Evolutionary conservation across 2,329 filamentous ascomycete species (phyloP).

Genomic region (Fusarium palustre): DNA sequence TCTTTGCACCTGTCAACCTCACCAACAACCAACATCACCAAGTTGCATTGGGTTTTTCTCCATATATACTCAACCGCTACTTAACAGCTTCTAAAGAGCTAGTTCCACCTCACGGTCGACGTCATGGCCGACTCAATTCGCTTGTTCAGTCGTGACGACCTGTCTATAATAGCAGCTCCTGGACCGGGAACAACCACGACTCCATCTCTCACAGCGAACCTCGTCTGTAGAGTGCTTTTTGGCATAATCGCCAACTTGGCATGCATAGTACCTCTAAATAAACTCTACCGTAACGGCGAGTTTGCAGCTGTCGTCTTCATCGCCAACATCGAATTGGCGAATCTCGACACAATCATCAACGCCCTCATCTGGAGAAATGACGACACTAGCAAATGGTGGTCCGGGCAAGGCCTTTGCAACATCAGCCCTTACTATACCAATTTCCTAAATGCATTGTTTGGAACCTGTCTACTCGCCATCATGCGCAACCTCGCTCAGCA

Average conservation of each 20-base stretch:
- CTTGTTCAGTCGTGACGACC: constrained; percentile 38
- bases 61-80: neutral
- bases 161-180: constrained; percentile 40
- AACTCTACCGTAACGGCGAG: constrained; percentile 65
- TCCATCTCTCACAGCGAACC: constrained; percentile 57
- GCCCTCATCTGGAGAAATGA: constrained; percentile 66
- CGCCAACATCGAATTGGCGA: constrained; percentile 58
- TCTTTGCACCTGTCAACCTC: constrained; percentile 12
- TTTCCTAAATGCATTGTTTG: constrained; percentile 59
- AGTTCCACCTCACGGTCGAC: neutral
- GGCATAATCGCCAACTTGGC: constrained; percentile 58
- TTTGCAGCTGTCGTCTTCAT: constrained; percentile 65
- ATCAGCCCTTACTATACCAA: constrained; percentile 62
- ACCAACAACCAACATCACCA: constrained; percentile 23
- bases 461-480: constrained; percentile 65
- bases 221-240: constrained; percentile 62
- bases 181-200: constrained; percentile 44
- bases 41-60: constrained; percentile 17
- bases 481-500: constrained; percentile 66
- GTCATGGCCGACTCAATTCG: constrained; percentile 33
- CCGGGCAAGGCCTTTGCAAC: constrained; percentile 66
- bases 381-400: constrained; percentile 63
- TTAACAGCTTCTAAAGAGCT: neutral
- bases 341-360: constrained; percentile 63
- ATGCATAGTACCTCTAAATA: constrained; percentile 63